Base-by-base conservation (phyloP, 305 asterid genomes). In the Coffea humblotiana region DNA sequence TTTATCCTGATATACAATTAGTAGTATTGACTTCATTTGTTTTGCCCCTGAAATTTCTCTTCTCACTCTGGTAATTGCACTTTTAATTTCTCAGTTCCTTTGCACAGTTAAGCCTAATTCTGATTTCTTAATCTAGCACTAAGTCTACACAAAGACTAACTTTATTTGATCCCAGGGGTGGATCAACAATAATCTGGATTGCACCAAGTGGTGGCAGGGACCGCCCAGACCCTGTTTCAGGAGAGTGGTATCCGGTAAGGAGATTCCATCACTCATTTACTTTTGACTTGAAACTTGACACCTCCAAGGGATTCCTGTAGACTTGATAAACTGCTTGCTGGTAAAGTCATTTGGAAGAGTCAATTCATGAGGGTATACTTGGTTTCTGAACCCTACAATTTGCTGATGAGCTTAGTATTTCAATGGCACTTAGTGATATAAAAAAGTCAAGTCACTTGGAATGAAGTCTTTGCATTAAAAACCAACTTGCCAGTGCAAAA, bases 171-270 rank as follows among this genome's bases (percentile, higher is more conserved):
- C 81, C 76, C 82, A 95, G 99, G 97, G 90, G 89, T 77, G 99
- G 99, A 90, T 90, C 98, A 35, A 93, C 89, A 84, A 80, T 95
- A 81, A 91, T 95, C 85, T 95, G 99, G 99, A 95, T 95, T 79
- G 98, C 99, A 78, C 97, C 99, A 72, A 95, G 99, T 88, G 99
- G 99, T 82, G 99, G 99, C 84, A 91, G 99, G 89, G 99, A 95
- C 82, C 95, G 99, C 51, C 98, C 98, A 16, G 94, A 92, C 86
- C 93, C 94, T 79, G 88, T 89, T 77, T 89, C 98, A 72, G 82
- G 89, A 80, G 98, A 95, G 85, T 95, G 94, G 91, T 82, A 71
- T 83, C 99, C 99, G 15, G 99, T 95, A 95, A 79, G 94, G 94
- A 75, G 25, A 70, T 70, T 58, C 43, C 8, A 2, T 43, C 14